Evolutionary conservation across 495 filamentous ascomycete species (phyloP).

Genomic region (Schizothecium vesticola): DNA sequence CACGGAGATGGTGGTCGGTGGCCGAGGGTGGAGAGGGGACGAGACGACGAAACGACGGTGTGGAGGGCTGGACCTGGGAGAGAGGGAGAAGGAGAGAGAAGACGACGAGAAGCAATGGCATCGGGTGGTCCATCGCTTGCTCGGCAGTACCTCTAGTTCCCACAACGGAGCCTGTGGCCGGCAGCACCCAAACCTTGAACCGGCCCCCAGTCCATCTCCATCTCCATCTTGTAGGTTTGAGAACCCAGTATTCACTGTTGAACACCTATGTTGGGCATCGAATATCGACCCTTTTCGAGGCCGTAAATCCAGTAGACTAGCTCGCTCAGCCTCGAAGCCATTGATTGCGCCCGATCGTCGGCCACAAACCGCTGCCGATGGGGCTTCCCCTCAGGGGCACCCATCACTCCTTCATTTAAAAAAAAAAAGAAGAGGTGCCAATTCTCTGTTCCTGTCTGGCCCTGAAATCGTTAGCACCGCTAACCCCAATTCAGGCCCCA

Average conservation of each 20-base stretch:
- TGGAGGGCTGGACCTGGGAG: not conserved
- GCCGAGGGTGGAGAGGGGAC: not conserved
- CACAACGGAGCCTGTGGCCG: not conserved
- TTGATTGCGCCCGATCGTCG: not conserved
- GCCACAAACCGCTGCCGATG: not conserved
- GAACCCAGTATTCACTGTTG: too few species aligned
- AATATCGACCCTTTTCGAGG: constrained; percentile 1
- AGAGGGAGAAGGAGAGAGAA: not conserved
- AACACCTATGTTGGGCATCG: not conserved
- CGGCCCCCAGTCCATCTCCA: not conserved
- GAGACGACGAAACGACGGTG: not conserved
- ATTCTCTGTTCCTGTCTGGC: constrained; percentile 20
- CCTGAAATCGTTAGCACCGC: constrained; percentile 20
- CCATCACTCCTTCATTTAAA: constrained; percentile 16
- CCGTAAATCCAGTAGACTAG: not conserved
- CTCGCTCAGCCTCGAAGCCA: not conserved
- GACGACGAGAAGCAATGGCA: not conserved
- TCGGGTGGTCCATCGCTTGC: not conserved
- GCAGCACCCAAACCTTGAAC: not conserved
- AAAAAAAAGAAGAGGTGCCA: constrained; percentile 8
- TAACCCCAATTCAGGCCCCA: constrained; percentile 21
- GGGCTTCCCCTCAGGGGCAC: constrained; percentile 1
- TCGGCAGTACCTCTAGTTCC: not conserved
- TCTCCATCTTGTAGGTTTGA: not conserved
- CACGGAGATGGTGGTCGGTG: not conserved